Evolutionary conservation across 1,284 basidiomycete species (phyloP).

Genomic region (Megacollybia platyphylla): DNA sequence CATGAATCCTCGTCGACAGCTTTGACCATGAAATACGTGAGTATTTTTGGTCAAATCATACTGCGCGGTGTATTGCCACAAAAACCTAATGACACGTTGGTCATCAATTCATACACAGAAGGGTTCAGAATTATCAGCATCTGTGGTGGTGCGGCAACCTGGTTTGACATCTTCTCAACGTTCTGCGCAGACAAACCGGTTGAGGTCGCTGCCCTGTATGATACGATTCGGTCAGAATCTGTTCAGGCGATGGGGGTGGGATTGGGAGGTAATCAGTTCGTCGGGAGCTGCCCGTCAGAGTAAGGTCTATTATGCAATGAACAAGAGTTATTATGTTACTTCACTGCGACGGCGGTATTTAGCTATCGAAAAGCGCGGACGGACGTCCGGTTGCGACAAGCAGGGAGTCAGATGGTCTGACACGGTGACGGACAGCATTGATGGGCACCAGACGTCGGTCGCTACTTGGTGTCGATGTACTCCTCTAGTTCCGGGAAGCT

Average conservation of each 20-base stretch:
- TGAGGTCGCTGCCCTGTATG: not conserved
- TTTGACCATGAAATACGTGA: not conserved
- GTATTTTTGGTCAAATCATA: not conserved
- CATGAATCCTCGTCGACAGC: not conserved
- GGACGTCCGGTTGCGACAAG: too few species aligned
- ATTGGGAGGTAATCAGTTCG: too few species aligned
- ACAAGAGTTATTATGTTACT: too few species aligned
- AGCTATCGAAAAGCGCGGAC: too few species aligned
- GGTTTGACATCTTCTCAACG: slow-evolving; percentile 5
- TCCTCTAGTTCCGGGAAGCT: slow-evolving; percentile 44
- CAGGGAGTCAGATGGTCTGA: too few species aligned
- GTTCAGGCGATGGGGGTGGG: not conserved
- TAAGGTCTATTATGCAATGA: too few species aligned
- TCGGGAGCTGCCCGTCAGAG: too few species aligned
- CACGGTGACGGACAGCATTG: too few species aligned
- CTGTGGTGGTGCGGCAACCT: slow-evolving; percentile 7
- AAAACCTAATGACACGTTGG: not conserved
- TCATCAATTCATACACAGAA: slow-evolving; percentile 5
- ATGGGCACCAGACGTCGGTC: too few species aligned
- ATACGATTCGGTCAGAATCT: not conserved
- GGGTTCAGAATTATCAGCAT: slow-evolving; percentile 6
- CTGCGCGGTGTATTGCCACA: not conserved
- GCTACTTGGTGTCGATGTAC: not conserved
- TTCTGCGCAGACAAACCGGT: slow-evolving; percentile 1
- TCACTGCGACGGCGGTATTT: too few species aligned